Evolutionary conservation across 2,329 filamentous ascomycete genomes (phyloP), one percentile per base, ranked within the genome.

Genomic region (Fusarium euwallaceae): DNA sequence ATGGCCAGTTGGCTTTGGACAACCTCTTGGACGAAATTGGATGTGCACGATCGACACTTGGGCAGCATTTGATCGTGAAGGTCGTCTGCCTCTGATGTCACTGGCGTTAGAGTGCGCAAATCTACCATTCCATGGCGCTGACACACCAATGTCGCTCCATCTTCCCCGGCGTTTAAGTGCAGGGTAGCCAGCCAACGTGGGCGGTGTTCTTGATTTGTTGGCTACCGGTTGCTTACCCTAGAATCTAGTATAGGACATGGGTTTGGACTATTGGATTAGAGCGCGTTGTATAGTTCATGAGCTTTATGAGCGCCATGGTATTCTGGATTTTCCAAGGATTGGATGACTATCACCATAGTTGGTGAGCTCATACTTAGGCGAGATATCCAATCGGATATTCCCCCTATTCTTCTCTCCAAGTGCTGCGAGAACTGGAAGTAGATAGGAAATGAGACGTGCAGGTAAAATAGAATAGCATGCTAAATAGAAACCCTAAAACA

Each of bases 31-130:
- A 55, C 48, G 17, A 55, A 41, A 69, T 70, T 55, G 76, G 64
- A 56, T 69, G 20, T 64, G 45, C 51, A 32, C 20, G 66, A 74
- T 78, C 65, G 55, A 45, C 75, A 56, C 45, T 64, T 51, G 37
- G 51, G 36, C 60, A 39, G 29, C 58, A 63, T 66, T 59, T 53
- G 58, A 16, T 60, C 51, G 45, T 48, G 36, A 55, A 43, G 51
- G 14, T 17, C 5, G n/a, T 56, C 27, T 45, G 27, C 32, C 41
- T 16, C 32, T 69, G 68, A 73, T 73, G 66, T 71, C 68, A 73
- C 53, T 63, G 65, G 51, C 37, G 24, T 24, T 61, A 22, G 10
- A 29, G 22, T 34, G 16, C 29, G 53, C 20, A 60, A 51, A 63
- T 68, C 53, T 36, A 48, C 36, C 48, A 55, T 55, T 55, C 37